Evolutionary conservation across 202 grass and related monocot species (phyloP), one percentile per base, ranked within the genome.

Genomic region (Setaria viridis): DNA sequence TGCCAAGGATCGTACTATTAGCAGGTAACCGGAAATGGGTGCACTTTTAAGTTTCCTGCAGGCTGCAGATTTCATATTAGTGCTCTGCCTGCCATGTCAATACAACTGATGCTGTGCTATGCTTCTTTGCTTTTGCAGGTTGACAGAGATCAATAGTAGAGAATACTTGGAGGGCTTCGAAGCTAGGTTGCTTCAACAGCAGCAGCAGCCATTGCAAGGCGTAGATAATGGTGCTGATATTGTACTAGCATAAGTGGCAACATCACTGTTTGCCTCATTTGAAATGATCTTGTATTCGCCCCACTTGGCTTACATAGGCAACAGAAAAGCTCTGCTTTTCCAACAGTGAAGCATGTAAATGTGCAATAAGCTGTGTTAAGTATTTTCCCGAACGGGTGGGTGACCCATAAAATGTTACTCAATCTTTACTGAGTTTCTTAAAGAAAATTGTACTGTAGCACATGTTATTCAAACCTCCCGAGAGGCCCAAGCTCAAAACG

Each of bases 141-240:
- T 95, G 85, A 99, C 91, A 20, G 96, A 99, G 87, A 85, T 99
- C 82, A 99, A 94, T 62, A 99, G 93, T 70, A 95, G 76, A 82
- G 93, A 99, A 70, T 99, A 92, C 84, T 77, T 99, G 77, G 96
- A 99, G 81, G 82, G 95, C 20, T 93, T 95, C 8, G 88, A 94
- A 74, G 80, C 57, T 0, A 91, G 72, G 75, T 91, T 92, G 82
- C 84, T 86, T 33, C 63, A 88, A 65, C 75, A 65, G 39, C 63
- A 88, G 74, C 70, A 60, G 62, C 86, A 88, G 56, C 64, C 78
- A n/a, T 76, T 81, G 70, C 83, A 90, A 72, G 77, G 55, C 70
- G 72, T 85, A 88, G 87, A 88, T 70, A 57, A 70, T 64, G 71
- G 35, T 39, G 76, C 35, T 39, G 81, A 70, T 91, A 63, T 87